Evolutionary conservation across 1,284 basidiomycete species (phyloP), one percentile per base, ranked within the genome.

Genomic region (Grifola frondosa): DNA sequence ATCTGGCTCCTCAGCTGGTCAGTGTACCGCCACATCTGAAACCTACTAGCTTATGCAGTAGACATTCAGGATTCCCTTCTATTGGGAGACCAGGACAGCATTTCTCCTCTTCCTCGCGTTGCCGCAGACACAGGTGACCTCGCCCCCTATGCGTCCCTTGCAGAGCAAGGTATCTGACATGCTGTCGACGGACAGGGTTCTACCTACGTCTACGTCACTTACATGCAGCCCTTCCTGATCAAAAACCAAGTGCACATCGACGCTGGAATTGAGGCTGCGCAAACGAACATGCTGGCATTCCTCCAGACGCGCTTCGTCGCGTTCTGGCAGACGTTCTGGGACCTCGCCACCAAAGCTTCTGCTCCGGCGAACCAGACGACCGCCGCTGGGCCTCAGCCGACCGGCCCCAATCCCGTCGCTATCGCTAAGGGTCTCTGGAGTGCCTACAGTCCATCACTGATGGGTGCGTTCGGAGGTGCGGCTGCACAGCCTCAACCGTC

Each of bases 1-100:
- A 86, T 87, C 40, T 83, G 82, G 74, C 60, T 85, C 33, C 66
- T 89, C 37, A 80, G 77, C 59, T 89, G 88, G 88, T 84, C 61
- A 53, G 79, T 50, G 12, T 29, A 26, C 21, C 28, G 33, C 30
- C 9, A 17, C 30, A 20, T 16, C 24, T 36, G 12, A 17, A 30
- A n/a, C 33, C n/a, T 12, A 19, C 25, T 2, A 12, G 6, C 16
- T n/a, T 16, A 37, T 22, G n/a, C 37, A 25, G 26, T 13, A 12
- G 25, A 37, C 48, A 38, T 41, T 26, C 49, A 90, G 88, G 85
- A 62, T 91, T 34, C 88, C 89, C 3, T 87, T 91, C 63, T 91
- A 91, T 62, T 86, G 81, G 72, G 78, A 90, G 56, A 45, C 78
- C 52, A 85, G 89, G 57, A 84, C 82, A 7, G 23, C 80, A 10